Evolutionary conservation across 2,329 filamentous ascomycete species (phyloP), one percentile per base, ranked within the genome.

Genomic region (Fusarium udum): DNA sequence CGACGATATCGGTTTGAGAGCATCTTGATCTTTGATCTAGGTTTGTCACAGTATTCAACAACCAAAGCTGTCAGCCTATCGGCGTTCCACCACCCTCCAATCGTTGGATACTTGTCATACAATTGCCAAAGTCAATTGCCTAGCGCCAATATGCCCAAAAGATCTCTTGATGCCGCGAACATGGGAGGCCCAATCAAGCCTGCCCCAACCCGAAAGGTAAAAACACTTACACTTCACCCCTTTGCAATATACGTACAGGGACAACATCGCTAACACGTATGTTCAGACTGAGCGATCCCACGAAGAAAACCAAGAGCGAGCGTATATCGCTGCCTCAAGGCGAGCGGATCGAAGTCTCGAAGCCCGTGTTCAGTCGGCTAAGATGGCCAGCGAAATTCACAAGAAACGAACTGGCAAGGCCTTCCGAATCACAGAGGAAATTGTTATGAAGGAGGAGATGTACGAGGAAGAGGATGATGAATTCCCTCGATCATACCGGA

Each of bases 391-490:
- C n/a, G 91, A 94, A 78, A 94, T 97, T 42, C 95, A 97, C 86
- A 94, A 95, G 84, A 89, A 92, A 80, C 91, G 95, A 24, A 97
- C 95, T 0, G 95, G 95, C 43, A 93, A 94, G 75, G 90, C 89
- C 5, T 87, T 98, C 67, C 91, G 91, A 75, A 93, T 98, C 65
- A 95, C 92, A 32, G 92, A 95, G 81, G 89, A 96, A 78, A 95
- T 96, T 32, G 95, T 97, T 18, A 86, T 93, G 75, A 95, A 94
- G 71, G 95, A 97, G 80, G 94, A 97, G 80, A 97, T 97, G 94
- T 98, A 98, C 79, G 95, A 97, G 78, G 95, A 97, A 81, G 93
- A 97, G 78, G 95, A 97, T 60, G 93, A 97, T 75, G 93, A 95
- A 64, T 80, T 93, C 31, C 91, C 92, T 2, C 87, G 90, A 68